These are phyloP conservation scores for Aureobasidium sp. DNA, from an alignment of 2,329 filamentous ascomycete species.

Conservation along the genomic window DNA sequence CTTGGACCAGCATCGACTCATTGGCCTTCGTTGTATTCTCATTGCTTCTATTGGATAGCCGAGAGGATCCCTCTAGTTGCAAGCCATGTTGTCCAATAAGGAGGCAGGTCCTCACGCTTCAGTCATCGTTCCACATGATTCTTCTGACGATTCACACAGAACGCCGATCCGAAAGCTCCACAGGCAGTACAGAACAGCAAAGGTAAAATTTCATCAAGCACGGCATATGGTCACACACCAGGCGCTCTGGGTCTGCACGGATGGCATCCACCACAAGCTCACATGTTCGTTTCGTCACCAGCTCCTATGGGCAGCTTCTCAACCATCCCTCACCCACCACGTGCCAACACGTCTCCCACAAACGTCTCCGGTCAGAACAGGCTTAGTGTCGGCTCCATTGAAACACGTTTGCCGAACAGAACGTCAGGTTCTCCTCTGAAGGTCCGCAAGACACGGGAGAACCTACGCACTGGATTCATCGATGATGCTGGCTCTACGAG, in stretches of 20 bases:
- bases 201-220: neutral
- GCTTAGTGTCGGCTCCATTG: neutral
- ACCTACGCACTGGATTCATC: slow-evolving; percentile 22
- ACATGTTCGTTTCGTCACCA: slow-evolving; percentile 4
- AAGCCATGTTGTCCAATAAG: slow-evolving; percentile 8
- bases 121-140: too few species aligned
- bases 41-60: neutral
- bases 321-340: neutral
- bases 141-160: slow-evolving; percentile 1
- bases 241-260: neutral
- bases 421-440: slow-evolving; percentile 25
- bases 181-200: neutral
- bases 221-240: neutral
- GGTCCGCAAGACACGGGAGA: slow-evolving; percentile 32
- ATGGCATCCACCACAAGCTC: slow-evolving; percentile 13
- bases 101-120: neutral
- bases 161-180: neutral
- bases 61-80: neutral
- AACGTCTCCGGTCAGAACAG: neutral
- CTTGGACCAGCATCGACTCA: neutral
- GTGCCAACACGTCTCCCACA: neutral
- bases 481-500: neutral
- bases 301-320: neutral
- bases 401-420: neutral
- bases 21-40: neutral